These are phyloP conservation scores for Monotropa hypopitys DNA, from an alignment of 179 eudicot genomes.

Conservation along the genomic window DNA sequence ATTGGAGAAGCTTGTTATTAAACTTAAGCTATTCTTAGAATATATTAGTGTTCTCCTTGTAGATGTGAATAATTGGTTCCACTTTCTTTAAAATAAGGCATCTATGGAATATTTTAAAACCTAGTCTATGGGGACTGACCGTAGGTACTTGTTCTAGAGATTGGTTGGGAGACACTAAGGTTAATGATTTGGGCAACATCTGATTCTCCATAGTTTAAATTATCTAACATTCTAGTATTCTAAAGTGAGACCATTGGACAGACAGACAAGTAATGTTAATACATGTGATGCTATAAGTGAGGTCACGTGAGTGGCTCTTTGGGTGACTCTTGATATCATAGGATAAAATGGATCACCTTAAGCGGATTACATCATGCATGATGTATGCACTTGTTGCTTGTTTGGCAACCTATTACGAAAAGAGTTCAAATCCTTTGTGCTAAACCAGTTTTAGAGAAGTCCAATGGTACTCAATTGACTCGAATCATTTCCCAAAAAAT, in stretches of 20 bases:
- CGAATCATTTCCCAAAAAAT: no score
- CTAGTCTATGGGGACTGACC: conserved; percentile 48
- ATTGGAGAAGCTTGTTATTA: neutral
- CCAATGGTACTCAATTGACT: no score
- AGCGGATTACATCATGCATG: neutral
- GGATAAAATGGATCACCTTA: no score
- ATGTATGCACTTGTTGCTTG: neutral
- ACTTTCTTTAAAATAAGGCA: conserved; percentile 2
- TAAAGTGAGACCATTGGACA: conserved; percentile 1
- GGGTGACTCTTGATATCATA: no score
- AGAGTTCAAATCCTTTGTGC: no score
- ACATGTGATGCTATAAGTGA: neutral
- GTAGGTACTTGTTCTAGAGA: neutral
- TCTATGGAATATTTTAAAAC: conserved; percentile 20
- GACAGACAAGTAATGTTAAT: neutral
- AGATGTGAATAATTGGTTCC: conserved; percentile 14
- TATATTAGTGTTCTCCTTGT: neutral
- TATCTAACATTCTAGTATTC: neutral
- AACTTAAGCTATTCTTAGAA: neutral
- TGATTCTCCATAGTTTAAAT: neutral
- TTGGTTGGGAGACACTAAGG: no score
- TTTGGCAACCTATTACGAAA: no score
- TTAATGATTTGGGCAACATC: no score
- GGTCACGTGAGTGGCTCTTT: conserved; percentile 17
- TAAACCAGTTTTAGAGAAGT: no score